A percentile compares a stretch with the other conserved stretches of the same genome.
These are phyloP conservation scores for Brassica nigra DNA, from an alignment of 345 rosid genomes.

Conservation along the genomic window DNA sequence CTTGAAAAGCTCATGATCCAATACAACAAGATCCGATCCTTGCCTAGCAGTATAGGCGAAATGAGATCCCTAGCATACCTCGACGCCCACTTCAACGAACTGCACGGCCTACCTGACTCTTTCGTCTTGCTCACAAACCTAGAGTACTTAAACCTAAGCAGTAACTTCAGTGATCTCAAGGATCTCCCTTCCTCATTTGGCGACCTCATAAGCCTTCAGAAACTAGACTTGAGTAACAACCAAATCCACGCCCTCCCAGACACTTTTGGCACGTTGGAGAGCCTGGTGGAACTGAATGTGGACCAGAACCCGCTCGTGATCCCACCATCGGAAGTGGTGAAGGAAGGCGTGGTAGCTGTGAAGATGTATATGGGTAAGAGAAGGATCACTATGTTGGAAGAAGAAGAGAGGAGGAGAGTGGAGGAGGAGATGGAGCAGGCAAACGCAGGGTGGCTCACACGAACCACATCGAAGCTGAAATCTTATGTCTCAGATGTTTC, in stretches of 20 bases:
- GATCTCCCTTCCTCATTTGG: constrained; percentile 77
- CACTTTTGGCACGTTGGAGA: constrained; percentile 75
- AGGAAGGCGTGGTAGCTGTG: constrained; percentile 72
- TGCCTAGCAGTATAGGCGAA: constrained; percentile 74
- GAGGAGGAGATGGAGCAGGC: constrained; percentile 50
- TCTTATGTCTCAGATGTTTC: constrained; percentile 50
- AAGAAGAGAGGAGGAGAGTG: constrained; percentile 64
- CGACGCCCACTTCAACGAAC: constrained; percentile 89
- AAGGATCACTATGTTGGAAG: constrained; percentile 66
- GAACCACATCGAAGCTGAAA: constrained; percentile 82
- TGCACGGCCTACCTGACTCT: constrained; percentile 62
- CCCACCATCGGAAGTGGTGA: constrained; percentile 68
- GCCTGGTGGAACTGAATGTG: constrained; percentile 62
- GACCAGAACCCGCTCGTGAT: constrained; percentile 71
- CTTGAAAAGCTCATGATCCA: constrained; percentile 64
- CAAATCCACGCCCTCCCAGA: constrained; percentile 81
- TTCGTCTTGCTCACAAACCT: constrained; percentile 66
- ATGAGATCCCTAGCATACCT: constrained; percentile 63
- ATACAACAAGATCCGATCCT: constrained; percentile 71
- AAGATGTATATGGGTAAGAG: constrained; percentile 71
- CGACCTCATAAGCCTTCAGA: constrained; percentile 69
- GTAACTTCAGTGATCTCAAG: constrained; percentile 73
- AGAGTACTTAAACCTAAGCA: constrained; percentile 68
- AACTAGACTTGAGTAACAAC: constrained; percentile 89
- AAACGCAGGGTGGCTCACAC: constrained; percentile 74